These are phyloP conservation scores for Agaricales sp. DNA, from an alignment of 1,284 basidiomycete genomes.

Conservation along the genomic window DNA sequence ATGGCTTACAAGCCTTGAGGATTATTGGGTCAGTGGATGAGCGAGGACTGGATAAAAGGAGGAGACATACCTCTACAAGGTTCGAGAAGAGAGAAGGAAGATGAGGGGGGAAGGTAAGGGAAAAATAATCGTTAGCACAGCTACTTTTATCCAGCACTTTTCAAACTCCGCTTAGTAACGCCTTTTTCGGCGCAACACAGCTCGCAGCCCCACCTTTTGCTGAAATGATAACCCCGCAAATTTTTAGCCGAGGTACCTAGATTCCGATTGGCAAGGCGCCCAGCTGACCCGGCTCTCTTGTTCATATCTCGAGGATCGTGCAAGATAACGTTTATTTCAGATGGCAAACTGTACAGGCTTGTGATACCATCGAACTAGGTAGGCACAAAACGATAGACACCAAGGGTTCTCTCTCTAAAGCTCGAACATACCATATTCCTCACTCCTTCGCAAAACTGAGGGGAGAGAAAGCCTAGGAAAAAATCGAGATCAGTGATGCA, in stretches of 20 bases:
- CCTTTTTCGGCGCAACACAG: not conserved
- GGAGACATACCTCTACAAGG: slow-evolving; percentile 35
- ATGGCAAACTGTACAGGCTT: no score
- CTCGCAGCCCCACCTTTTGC: not conserved
- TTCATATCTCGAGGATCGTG: no score
- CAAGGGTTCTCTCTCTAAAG: no score
- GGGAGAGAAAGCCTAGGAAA: slow-evolving; percentile 49
- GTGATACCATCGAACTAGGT: no score
- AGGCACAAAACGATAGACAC: no score
- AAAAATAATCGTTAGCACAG: slow-evolving; percentile 8
- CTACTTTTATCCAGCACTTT: slow-evolving; percentile 15
- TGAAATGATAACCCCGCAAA: no score
- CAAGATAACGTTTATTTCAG: no score
- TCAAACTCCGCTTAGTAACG: slow-evolving; percentile 9
- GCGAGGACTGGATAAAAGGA: not conserved
- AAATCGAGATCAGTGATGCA: slow-evolving; percentile 20
- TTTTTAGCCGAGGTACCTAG: no score
- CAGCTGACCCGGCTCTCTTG: no score
- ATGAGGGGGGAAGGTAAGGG: slow-evolving; percentile 1
- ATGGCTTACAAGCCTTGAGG: slow-evolving; percentile 18
- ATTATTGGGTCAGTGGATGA: not conserved
- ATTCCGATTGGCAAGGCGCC: no score
- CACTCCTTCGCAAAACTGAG: slow-evolving; percentile 42
- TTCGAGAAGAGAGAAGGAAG: slow-evolving; percentile 21
- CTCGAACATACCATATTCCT: no score